Percentiles rank a stretch among this genome's conserved stretches.
These are phyloP conservation scores for Centaurea solstitialis DNA, from an alignment of 129 eudicot genomes.

Conservation along the genomic window DNA sequence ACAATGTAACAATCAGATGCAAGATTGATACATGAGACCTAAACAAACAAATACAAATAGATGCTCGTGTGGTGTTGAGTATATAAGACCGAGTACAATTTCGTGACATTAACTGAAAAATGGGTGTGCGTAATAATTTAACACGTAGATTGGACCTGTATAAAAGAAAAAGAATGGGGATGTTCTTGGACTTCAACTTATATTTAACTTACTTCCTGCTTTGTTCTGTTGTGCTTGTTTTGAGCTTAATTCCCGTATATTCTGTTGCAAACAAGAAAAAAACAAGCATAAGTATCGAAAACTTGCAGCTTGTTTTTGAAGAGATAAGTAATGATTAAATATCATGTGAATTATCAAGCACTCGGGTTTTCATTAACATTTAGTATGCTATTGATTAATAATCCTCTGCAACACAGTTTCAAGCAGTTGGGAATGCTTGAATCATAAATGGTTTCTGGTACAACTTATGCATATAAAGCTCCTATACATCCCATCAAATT, in stretches of 20 bases:
- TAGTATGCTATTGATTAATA: neutral
- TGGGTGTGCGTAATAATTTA: neutral
- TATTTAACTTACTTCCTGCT: conserved; percentile 16
- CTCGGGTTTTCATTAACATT: neutral
- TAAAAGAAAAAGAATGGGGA: conserved; percentile 20
- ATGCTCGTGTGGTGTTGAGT: neutral
- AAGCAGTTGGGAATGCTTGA: neutral
- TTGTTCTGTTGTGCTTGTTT: conserved; percentile 32
- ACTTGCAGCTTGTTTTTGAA: neutral
- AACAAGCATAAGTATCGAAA: neutral
- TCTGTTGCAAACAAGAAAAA: conserved; percentile 27
- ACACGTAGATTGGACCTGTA: conserved; percentile 25
- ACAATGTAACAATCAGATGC: neutral
- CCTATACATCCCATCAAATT: neutral
- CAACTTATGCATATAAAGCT: neutral
- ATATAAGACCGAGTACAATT: neutral
- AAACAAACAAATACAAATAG: neutral
- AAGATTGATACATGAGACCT: neutral
- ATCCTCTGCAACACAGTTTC: neutral
- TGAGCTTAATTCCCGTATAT: conserved; percentile 38
- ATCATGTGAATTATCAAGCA: neutral
- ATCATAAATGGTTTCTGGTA: neutral
- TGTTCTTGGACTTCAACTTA: conserved; percentile 9
- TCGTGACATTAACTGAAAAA: neutral
- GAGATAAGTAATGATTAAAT: neutral